Evolutionary conservation across 257 asterid species (phyloP), one percentile per base, ranked within the genome.

Genomic region (Plectranthus barbatus): DNA sequence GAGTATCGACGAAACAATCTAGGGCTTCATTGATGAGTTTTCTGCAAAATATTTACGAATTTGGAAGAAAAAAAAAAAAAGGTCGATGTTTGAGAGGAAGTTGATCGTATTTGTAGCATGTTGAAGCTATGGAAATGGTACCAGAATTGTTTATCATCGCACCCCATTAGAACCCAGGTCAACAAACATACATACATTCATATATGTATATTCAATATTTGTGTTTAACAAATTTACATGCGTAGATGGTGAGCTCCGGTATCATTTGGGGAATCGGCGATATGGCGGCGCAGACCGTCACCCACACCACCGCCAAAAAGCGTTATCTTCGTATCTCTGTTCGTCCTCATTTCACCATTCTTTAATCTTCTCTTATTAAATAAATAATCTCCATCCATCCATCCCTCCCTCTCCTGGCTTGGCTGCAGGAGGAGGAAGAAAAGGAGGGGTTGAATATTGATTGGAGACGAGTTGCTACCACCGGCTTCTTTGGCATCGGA

Each of bases 391-490:
- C 31, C 31, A 26, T 26, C 31, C 31, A 26, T 26, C 2, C 31
- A 26, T 26, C 31, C 5, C 31, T 26, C 31, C 31, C 31, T 26
- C 41, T 36, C 10, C 11, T 10, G n/a, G n/a, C n/a, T n/a, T n/a
- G n/a, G n/a, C n/a, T n/a, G n/a, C n/a, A n/a, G n/a, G n/a, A 36
- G 41, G 41, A 36, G 10, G 41, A 36, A 1, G 41, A 36, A 36
- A 9, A 88, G 95, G 76, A 66, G 50, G 81, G 37, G 4, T 13
- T 79, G 44, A 66, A 80, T 67, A 79, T 88, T 67, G 86, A 86
- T 58, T 86, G 95, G 96, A 84, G 80, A 72, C 84, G 96, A 73
- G 96, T 88, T 51, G 95, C 88, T 64, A 72, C 86, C 42, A 86
- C 96, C 1, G 79, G 86, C 62, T 77, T 88, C 75, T 88, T 88